phyloP scores from a whole-genome alignment of 352 stramenopile species.

The Globisporangium canariense region DNA sequence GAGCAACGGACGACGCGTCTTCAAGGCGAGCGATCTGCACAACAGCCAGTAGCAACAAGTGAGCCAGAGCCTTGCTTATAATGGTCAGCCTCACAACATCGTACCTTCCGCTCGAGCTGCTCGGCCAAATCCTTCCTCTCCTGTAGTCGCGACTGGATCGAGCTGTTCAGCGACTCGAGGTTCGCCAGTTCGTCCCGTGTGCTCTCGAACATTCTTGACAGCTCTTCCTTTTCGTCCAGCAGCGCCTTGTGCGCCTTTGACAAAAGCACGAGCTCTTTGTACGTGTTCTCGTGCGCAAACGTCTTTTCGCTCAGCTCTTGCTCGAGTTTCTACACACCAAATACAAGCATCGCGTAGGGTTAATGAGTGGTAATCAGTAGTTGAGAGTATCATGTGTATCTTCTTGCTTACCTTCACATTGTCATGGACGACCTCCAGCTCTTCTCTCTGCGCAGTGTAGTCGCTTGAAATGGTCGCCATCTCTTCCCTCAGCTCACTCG shows the following conservation, averaged over 20 bases:
- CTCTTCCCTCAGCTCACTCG: conserved; percentile 54
- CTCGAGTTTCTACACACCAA: conserved; percentile 39
- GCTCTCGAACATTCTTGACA: conserved; percentile 42
- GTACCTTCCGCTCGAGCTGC: conserved; percentile 63
- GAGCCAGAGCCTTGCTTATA: neutral
- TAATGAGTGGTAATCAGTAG: neutral
- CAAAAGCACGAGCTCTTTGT: conserved; percentile 76
- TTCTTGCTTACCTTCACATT: conserved; percentile 36
- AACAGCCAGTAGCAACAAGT: neutral
- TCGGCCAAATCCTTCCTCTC: conserved; percentile 64
- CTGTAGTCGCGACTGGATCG: conserved; percentile 51
- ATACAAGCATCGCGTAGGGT: neutral
- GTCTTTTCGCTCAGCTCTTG: conserved; percentile 58
- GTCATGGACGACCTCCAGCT: conserved; percentile 52
- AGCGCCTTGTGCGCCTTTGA: conserved; percentile 77
- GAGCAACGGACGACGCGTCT: conserved; percentile 35
- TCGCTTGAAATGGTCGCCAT: conserved; percentile 61
- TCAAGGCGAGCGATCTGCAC: conserved; percentile 50
- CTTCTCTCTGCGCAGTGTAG: conserved; percentile 61
- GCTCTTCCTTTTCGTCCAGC: conserved; percentile 52
- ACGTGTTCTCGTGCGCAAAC: conserved; percentile 57
- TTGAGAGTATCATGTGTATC: neutral
- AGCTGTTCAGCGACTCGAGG: conserved; percentile 56
- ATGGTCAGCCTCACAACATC: neutral
- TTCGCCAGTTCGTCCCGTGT: conserved; percentile 47